phyloP scores from a whole-genome alignment of 1,284 basidiomycete species.

The Tilletia horrida region DNA sequence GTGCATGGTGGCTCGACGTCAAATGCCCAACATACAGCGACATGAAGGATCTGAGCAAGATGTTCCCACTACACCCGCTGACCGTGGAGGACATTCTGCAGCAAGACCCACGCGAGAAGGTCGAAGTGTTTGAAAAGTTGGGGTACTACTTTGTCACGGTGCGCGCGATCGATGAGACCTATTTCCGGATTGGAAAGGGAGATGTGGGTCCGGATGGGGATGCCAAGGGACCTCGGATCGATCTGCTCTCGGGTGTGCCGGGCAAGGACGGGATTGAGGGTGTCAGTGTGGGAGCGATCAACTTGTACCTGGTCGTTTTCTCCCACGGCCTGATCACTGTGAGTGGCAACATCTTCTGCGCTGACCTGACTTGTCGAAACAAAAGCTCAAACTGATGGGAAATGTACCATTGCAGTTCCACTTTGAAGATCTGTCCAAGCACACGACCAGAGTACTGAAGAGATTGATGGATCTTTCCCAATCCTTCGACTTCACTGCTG shows the following conservation, averaged over 20 bases:
- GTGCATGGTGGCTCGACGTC: conserved; percentile 86
- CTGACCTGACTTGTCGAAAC: too few species aligned
- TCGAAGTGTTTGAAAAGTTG: conserved; percentile 80
- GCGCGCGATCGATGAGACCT: conserved; percentile 70
- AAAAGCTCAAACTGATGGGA: too few species aligned
- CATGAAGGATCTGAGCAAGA: conserved; percentile 80
- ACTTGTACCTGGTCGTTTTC: conserved; percentile 85
- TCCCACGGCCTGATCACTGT: conserved; percentile 83
- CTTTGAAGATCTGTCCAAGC: conserved; percentile 84
- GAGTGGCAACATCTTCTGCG: conserved; percentile 56
- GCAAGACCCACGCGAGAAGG: conserved; percentile 86
- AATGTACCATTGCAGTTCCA: conserved; percentile 71
- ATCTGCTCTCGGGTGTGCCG: conserved; percentile 62
- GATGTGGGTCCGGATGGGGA: conserved; percentile 13
- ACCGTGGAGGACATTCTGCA: conserved; percentile 95
- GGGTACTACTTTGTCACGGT: conserved; percentile 93
- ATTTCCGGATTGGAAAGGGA: conserved; percentile 58
- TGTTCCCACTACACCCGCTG: conserved; percentile 84
- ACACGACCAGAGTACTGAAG: conserved; percentile 73
- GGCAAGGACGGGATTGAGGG: conserved; percentile 64
- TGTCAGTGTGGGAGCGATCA: conserved; percentile 70
- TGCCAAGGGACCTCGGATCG: conserved; percentile 53
- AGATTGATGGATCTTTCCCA: conserved; percentile 59
- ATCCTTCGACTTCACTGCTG: conserved; percentile 58
- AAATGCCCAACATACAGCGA: conserved; percentile 86